Evolutionary conservation across 139 green algal genomes (phyloP).

Genomic region (Astrephomene gubernaculifera): DNA sequence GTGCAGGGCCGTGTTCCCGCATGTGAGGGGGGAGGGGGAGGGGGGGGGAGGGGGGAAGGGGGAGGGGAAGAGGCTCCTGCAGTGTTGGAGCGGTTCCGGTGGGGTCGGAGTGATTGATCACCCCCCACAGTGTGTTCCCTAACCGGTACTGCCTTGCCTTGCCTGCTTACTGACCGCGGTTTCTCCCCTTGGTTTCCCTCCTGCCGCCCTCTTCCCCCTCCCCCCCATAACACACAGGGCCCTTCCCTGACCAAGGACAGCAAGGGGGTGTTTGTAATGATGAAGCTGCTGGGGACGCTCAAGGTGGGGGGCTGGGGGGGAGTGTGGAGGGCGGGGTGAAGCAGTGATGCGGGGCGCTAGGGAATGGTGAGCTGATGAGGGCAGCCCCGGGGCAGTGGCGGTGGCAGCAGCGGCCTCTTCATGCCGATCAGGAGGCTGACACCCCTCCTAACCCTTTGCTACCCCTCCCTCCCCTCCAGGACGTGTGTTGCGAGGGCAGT

Average conservation of each 20-base stretch:
- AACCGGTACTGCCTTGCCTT: background rate
- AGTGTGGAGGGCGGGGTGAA: too few relatives aligned
- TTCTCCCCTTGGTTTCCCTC: background rate
- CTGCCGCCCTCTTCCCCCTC: background rate
- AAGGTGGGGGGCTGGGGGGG: conserved; percentile 1
- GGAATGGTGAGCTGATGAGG: too few relatives aligned
- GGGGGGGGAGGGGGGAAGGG: background rate
- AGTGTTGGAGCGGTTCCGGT: too few relatives aligned
- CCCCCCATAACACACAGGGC: background rate
- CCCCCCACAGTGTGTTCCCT: background rate
- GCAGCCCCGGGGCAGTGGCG: background rate
- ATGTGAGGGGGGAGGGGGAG: background rate
- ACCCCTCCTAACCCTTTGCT: background rate
- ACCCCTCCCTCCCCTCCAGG: background rate
- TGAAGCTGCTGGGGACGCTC: background rate
- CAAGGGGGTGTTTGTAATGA: conserved; percentile 59
- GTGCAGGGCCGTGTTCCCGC: conserved; percentile 6
- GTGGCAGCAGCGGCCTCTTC: too few relatives aligned
- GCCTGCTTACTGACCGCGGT: background rate
- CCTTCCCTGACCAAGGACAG: conserved; percentile 23
- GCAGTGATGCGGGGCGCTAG: too few relatives aligned
- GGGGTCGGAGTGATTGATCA: background rate
- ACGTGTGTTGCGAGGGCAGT: background rate
- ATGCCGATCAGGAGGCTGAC: background rate
- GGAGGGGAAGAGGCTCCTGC: background rate